A percentile compares a stretch with the other conserved stretches of the same genome.
phyloP scores from a whole-genome alignment of 1,284 basidiomycete genomes.

The Leccinum cinnamomeum region DNA sequence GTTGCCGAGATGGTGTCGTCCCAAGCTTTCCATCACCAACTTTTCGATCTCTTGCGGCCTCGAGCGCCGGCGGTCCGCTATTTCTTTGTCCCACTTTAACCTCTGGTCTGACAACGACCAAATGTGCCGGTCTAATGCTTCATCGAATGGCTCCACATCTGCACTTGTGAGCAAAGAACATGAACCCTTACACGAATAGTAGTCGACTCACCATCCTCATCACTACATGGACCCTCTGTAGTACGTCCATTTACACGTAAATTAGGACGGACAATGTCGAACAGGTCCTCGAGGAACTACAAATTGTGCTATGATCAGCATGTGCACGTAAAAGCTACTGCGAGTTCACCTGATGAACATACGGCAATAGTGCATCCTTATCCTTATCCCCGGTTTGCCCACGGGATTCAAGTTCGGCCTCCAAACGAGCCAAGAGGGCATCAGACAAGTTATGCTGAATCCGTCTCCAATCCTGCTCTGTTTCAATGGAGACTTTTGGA shows the following conservation, averaged over 20 bases:
- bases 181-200: background rate
- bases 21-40: constrained; percentile 36
- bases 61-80: constrained; percentile 60
- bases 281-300: constrained; percentile 62
- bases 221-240: constrained; percentile 47
- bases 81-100: constrained; percentile 64
- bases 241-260: constrained; percentile 78
- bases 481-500: constrained; percentile 62
- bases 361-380: constrained; percentile 43
- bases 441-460: constrained; percentile 52
- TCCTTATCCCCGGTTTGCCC: constrained; percentile 37
- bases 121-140: constrained; percentile 70
- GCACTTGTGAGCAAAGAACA: constrained; percentile 8
- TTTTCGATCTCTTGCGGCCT: constrained; percentile 53
- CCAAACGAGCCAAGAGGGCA: constrained; percentile 45
- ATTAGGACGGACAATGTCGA: constrained; percentile 66
- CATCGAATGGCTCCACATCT: constrained; percentile 81
- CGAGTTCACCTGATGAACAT: constrained; percentile 49
- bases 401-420: constrained; percentile 40
- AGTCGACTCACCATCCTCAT: constrained; percentile 50
- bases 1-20: constrained; percentile 18
- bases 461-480: constrained; percentile 59
- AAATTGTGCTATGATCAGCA: background rate
- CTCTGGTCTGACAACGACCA: constrained; percentile 69
- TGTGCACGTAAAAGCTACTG: constrained; percentile 1